Conservation (phyloP, 495 filamentous ascomycete species). For the Cetradonia linearis region DNA sequence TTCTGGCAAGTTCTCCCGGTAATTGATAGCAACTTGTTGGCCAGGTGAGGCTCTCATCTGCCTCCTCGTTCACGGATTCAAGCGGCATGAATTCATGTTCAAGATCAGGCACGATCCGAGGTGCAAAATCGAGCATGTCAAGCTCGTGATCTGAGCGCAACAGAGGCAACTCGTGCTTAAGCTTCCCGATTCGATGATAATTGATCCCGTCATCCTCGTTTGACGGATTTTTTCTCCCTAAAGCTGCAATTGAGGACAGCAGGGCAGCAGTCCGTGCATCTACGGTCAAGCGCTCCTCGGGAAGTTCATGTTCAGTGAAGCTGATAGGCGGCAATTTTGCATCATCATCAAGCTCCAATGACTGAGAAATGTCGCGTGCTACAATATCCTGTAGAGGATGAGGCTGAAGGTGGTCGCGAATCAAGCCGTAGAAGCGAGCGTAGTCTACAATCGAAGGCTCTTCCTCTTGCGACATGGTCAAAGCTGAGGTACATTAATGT, state of each 20-base stretch:
- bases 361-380: background rate
- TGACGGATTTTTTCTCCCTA: slow-evolving; percentile 6
- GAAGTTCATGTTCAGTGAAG: background rate
- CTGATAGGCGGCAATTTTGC: slow-evolving; percentile 6
- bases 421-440: slow-evolving; percentile 35
- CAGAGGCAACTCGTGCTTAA: slow-evolving; percentile 44
- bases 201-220: slow-evolving; percentile 22
- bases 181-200: slow-evolving; percentile 22
- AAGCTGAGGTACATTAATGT: slow-evolving; percentile 5
- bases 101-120: slow-evolving; percentile 17
- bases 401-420: slow-evolving; percentile 24
- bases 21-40: slow-evolving; percentile 29
- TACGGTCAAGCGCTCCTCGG: slow-evolving; percentile 19
- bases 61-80: slow-evolving; percentile 36
- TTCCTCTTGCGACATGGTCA: slow-evolving; percentile 21
- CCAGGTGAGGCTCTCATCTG: slow-evolving; percentile 43
- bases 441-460: slow-evolving; percentile 36
- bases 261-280: slow-evolving; percentile 24
- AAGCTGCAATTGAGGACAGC: slow-evolving; percentile 23
- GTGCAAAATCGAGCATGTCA: slow-evolving; percentile 34
- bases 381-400: slow-evolving; percentile 22
- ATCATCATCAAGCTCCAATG: slow-evolving; percentile 8
- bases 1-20: slow-evolving; percentile 22
- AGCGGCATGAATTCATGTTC: slow-evolving; percentile 29
- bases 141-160: slow-evolving; percentile 40